Percentiles rank a stretch among this genome's conserved stretches.
phyloP scores from a whole-genome alignment of 345 rosid genomes.

The Hibiscus syriacus region DNA sequence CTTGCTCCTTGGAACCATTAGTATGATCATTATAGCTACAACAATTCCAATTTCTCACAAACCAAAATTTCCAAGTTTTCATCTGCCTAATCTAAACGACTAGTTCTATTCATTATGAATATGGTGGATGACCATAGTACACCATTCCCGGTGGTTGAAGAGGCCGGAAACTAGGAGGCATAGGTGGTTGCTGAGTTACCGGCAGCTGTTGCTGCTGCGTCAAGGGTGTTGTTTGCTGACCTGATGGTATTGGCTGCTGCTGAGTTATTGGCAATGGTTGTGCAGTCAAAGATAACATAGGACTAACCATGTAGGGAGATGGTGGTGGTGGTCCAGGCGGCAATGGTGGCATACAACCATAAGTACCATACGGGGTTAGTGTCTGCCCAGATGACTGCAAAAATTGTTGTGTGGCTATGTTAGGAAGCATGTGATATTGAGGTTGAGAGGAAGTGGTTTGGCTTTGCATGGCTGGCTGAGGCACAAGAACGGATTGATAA shows the following conservation, averaged over 20 bases:
- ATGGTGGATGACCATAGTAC: constrained; percentile 58
- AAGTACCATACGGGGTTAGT: constrained; percentile 45
- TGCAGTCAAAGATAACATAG: constrained; percentile 36
- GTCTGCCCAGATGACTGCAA: constrained; percentile 47
- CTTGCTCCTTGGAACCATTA: not conserved
- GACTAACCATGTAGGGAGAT: constrained; percentile 38
- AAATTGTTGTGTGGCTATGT: constrained; percentile 47
- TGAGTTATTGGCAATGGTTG: constrained; percentile 28
- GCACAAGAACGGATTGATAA: constrained; percentile 33
- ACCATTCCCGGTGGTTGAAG: constrained; percentile 66
- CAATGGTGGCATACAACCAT: constrained; percentile 50
- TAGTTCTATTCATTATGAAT: constrained; percentile 29
- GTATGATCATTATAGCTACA: not conserved
- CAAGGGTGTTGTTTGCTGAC: constrained; percentile 18
- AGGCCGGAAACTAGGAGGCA: constrained; percentile 52
- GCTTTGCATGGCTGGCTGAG: constrained; percentile 34
- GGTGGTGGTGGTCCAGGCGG: constrained; percentile 53
- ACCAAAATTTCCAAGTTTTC: constrained; percentile 15
- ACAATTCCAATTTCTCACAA: constrained; percentile 3
- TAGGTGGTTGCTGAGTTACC: constrained; percentile 20
- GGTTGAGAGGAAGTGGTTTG: constrained; percentile 44
- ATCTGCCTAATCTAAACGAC: constrained; percentile 13
- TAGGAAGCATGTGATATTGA: constrained; percentile 57
- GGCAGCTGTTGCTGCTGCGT: constrained; percentile 26
- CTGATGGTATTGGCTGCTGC: constrained; percentile 28